phyloP scores from a whole-genome alignment of 73 alveolate species.

The Diophrys appendiculata region DNA sequence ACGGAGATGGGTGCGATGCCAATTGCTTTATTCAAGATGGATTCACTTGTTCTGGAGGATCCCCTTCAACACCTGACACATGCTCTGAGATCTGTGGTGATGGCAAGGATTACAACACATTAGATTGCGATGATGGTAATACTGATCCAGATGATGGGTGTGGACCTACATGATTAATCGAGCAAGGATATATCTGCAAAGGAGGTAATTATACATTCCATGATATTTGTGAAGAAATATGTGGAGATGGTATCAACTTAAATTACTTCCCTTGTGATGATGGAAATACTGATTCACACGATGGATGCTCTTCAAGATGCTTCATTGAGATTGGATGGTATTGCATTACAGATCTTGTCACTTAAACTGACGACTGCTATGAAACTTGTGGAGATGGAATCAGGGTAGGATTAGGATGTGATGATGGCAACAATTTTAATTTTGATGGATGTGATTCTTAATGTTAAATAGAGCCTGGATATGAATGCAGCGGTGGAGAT shows the following conservation, averaged over 20 bases:
- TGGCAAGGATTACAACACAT: slow-evolving; percentile 13
- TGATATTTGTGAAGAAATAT: slow-evolving; percentile 17
- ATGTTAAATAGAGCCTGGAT: slow-evolving; percentile 2
- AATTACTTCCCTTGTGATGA: slow-evolving; percentile 43
- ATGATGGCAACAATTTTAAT: slow-evolving; percentile 36
- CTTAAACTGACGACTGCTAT: slow-evolving; percentile 13
- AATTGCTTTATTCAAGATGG: slow-evolving; percentile 35
- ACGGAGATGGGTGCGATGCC: slow-evolving; percentile 50
- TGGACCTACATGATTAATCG: slow-evolving; percentile 29
- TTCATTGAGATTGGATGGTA: background rate
- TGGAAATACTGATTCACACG: slow-evolving; percentile 20
- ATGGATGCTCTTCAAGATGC: slow-evolving; percentile 3
- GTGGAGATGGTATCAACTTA: slow-evolving; percentile 41
- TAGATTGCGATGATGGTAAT: slow-evolving; percentile 57
- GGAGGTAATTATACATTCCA: background rate
- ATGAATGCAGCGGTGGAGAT: no score
- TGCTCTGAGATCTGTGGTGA: slow-evolving; percentile 43
- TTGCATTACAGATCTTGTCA: background rate
- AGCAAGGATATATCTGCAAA: slow-evolving; percentile 45
- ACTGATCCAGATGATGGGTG: slow-evolving; percentile 41
- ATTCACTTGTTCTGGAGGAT: slow-evolving; percentile 46
- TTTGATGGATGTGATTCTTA: no score
- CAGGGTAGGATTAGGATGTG: slow-evolving; percentile 33
- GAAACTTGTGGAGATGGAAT: slow-evolving; percentile 46
- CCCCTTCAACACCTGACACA: background rate